Percentiles rank a stretch among this genome's conserved stretches.
These are phyloP conservation scores for Bipolaris oryzae DNA, from an alignment of 2,329 filamentous ascomycete species.

Conservation along the genomic window DNA sequence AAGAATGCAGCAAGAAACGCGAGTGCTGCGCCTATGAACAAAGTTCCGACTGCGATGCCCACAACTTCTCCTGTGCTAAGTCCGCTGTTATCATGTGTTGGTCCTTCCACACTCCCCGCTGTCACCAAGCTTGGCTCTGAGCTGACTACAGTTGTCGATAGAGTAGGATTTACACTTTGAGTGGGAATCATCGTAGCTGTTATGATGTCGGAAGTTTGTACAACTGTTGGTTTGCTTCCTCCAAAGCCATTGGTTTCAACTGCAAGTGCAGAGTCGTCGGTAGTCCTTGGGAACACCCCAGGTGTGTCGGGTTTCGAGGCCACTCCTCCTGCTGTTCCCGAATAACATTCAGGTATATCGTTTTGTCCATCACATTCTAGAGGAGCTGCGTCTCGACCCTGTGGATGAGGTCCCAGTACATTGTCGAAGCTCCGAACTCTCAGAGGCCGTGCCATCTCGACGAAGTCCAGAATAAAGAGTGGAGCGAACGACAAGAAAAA, in stretches of 20 bases:
- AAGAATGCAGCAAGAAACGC: constrained; percentile 39
- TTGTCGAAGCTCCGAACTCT: background rate
- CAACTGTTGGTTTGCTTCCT: background rate
- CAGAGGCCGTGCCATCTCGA: background rate
- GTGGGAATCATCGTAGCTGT: background rate
- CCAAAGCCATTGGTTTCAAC: background rate
- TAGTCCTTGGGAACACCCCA: background rate
- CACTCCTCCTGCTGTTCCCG: background rate
- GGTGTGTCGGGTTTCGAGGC: background rate
- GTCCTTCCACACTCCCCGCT: background rate
- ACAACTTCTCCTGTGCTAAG: constrained; percentile 26
- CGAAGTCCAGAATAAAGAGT: background rate
- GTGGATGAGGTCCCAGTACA: background rate
- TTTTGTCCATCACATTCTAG: background rate
- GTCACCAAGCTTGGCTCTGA: background rate
- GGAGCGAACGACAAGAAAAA: background rate
- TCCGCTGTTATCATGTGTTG: background rate
- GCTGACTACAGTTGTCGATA: background rate
- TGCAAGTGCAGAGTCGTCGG: background rate
- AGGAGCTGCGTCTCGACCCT: background rate
- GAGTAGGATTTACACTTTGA: background rate
- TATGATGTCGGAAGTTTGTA: background rate
- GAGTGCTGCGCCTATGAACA: constrained; percentile 36
- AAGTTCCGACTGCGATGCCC: constrained; percentile 30
- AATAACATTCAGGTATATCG: background rate